Conservation (phyloP, 1,284 basidiomycete species). For the Fomitopsis palustris region DNA sequence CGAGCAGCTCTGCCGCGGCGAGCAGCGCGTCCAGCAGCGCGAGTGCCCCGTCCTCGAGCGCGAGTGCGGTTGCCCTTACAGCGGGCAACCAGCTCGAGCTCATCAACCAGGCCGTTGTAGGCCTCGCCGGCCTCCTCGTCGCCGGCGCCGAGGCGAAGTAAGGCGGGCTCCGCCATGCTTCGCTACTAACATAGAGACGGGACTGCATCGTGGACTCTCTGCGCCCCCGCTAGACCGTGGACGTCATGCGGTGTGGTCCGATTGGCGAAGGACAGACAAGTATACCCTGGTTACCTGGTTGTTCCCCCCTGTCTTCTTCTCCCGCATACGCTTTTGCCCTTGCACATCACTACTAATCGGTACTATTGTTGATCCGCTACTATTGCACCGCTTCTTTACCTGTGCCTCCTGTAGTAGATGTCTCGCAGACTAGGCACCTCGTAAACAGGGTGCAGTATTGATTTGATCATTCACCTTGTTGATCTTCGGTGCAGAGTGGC, state of each 20-base stretch:
- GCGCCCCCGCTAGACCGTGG: neutral
- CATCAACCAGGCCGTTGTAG: slow-evolving; percentile 36
- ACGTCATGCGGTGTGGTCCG: neutral
- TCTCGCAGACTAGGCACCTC: neutral
- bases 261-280: neutral
- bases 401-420: neutral
- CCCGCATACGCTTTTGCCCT: neutral
- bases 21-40: slow-evolving; percentile 9
- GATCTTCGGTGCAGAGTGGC: neutral
- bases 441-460: neutral
- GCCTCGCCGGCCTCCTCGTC: slow-evolving; percentile 32
- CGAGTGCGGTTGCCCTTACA: slow-evolving; percentile 13
- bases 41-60: slow-evolving; percentile 18
- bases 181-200: neutral
- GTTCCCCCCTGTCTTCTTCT: neutral
- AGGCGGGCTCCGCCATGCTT: neutral
- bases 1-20: slow-evolving; percentile 15
- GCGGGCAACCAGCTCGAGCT: slow-evolving; percentile 27
- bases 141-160: slow-evolving; percentile 18
- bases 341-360: neutral
- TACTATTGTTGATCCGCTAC: neutral
- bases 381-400: neutral
- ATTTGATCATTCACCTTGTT: neutral
- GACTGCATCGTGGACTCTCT: neutral
- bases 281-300: neutral